Base-by-base conservation (phyloP, 2,329 filamentous ascomycete species). In the Zasmidium angulare region DNA sequence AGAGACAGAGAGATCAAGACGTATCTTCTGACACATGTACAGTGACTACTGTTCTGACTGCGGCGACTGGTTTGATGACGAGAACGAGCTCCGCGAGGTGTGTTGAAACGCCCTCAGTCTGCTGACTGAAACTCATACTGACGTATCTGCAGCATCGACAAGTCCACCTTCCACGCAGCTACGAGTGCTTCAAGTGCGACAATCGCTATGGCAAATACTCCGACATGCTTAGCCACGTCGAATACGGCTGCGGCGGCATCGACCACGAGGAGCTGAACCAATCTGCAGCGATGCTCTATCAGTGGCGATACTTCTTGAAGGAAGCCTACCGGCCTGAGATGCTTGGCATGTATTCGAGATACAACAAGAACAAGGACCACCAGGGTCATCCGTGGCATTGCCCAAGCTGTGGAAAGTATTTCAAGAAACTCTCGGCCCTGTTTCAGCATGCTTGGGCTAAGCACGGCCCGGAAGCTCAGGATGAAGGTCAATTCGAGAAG, bases 181-280 rank as follows among this genome's bases (percentile, higher is more conserved):
- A 31, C 24, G 50, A 53, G 40, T 53, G 50, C 51, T 46, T 20
- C 20, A 31, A 31, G 12, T 53, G 51, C 51, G 22, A 29, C 9
- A 46, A 53, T 11, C 40, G n/a, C 12, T 53, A 43, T 31, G 29
- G 51, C 19, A 43, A 23, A 12, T 53, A 53, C 51, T 36, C 31
- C 17, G 51, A 53, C 51, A 53, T 53, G 51, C 17, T 53, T 31
- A 23, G 31, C 19, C 51, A 46, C 29, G n/a, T 53, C 21, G 51
- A 53, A 14, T n/a, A 21, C 22, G 51, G 40, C n/a, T 12, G 20
- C 36, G 19, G 2, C 20, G 6, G n/a, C 19, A 43, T 46, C 21
- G 51, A 53, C n/a, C 14, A 12, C 31, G 51, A 43, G 21, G 51
- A 46, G 20, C 40, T 23, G 26, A 53, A 46, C 31, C 20, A 22